Base-by-base conservation (phyloP, 306 rosid species). In the Vigna hirtella region DNA sequence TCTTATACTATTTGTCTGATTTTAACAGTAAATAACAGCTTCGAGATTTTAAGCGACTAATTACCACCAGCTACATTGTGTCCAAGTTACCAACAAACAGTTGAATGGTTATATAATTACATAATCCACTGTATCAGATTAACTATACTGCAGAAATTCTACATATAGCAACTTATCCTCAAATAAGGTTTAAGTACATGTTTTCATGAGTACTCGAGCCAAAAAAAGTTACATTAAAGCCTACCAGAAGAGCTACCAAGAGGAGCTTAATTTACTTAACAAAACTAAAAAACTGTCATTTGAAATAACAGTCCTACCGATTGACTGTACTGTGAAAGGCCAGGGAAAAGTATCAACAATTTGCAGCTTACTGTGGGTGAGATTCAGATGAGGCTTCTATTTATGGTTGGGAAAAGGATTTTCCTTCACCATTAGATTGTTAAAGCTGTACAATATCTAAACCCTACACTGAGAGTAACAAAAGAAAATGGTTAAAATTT, bases 391-490 rank as follows among this genome's bases (percentile, higher is more conserved):
- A 36, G 11, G 47, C 72, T 79, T 40, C 61, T 36, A 79, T 61
- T 24, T 48, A 62, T 48, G 63, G 43, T 61, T 45, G 78, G 45
- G 75, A 47, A 36, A 68, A 32, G 42, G 32, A 63, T 65, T 47
- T 52, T 30, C 28, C 48, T 36, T 73, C 28, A 28, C 32, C 34
- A 42, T 72, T 50, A n/a, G 61, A 34, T 28, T 55, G 80, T 67
- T 72, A 62, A 64, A 20, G 42, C 83, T 77, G 65, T 85, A 82
- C 86, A 82, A 77, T 63, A 77, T 70, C 82, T 86, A 81, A 73
- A 83, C 58, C 73, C 87, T 77, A 83, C 72, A 74, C 49, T 43
- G 72, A 70, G 66, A 70, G 66, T 59, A 76, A 38, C 66, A 66
- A 56, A 42, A 72, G 22, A 70, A 53, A 70, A 70, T 71, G 57